Base-by-base conservation (phyloP, 2,329 filamentous ascomycete species). In the Neonectria neomacrospora region DNA sequence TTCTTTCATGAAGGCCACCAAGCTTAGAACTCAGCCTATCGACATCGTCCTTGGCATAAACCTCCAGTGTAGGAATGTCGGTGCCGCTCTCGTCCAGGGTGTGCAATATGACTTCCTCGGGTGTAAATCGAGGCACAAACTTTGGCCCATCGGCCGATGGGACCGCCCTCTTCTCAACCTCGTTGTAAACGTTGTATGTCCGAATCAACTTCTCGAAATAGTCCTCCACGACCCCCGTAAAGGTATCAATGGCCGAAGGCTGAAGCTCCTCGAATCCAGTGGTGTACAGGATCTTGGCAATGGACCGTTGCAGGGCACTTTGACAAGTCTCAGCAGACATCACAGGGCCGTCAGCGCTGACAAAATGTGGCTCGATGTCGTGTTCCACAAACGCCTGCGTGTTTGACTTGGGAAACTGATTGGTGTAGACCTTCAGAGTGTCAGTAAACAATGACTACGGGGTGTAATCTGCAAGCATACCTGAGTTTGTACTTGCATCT, bases 401-500 rank as follows among this genome's bases (percentile, higher is more conserved):
- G 66, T 97, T 93, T 75, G 97, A 97, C 80, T 97, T 97, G 68
- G 95, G 94, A 73, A 99, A 99, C 77, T 99, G 96, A 74, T 99
- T 99, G 74, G 94, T 92, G 76, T 99, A 99, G 76, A 97, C 92
- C 91, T 96, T 34, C 16, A 22, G 11, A 44, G 30, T 7, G 50
- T 74, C 6, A 74, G 58, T 41, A 52, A 20, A 22, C 22, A 42
- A 34, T 28, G 14, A 42, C 5, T 5, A 28, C 32, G 8, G 3
- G 39, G 34, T 44, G 18, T 11, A 26, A 28, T 23, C n/a, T 23
- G 28, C 14, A 16, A 28, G 32, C 82, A 75, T 87, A 93, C 92
- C 86, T 97, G 96, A 54, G 94, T 93, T 78, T 99, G 96, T 57
- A 98, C 88, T 80, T 99, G 96, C 96, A 99, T 99, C 81, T 99